These are phyloP conservation scores for Vitis amurensis DNA, from an alignment of 164 flowering plant species.

Conservation along the genomic window DNA sequence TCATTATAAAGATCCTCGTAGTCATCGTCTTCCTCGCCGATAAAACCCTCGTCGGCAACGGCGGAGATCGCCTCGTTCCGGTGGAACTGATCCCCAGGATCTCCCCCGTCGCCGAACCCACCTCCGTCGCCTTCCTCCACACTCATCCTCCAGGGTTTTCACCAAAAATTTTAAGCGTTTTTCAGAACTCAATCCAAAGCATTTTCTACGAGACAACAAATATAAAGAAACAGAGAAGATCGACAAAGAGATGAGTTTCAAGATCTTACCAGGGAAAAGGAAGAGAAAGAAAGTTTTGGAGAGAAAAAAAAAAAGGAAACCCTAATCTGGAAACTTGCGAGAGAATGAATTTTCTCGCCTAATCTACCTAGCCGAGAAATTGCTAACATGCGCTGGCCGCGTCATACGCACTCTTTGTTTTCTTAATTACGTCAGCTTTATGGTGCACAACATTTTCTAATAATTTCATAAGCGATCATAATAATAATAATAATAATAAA, in stretches of 20 bases:
- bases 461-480: too few relatives aligned
- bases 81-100: constrained; percentile 55
- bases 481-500: too few relatives aligned
- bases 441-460: too few relatives aligned
- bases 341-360: not conserved
- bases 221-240: constrained; percentile 1
- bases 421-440: too few relatives aligned
- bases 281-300: not conserved
- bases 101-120: constrained; percentile 33
- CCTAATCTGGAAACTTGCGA: constrained; percentile 13
- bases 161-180: not conserved
- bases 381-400: constrained; percentile 7
- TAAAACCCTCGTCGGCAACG: constrained; percentile 69
- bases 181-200: not conserved
- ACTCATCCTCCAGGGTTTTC: not conserved
- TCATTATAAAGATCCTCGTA: constrained; percentile 92
- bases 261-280: constrained; percentile 10
- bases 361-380: not conserved
- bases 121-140: constrained; percentile 56
- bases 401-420: not conserved
- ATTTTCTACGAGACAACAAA: not conserved
- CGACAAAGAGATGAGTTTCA: not conserved
- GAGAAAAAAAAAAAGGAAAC: constrained; percentile 6
- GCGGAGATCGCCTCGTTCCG: constrained; percentile 82
- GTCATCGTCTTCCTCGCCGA: constrained; percentile 76